A percentile compares a stretch with the other conserved stretches of the same genome.
These are phyloP conservation scores for Penstemon newberryi DNA, from an alignment of 257 asterid genomes.

Conservation along the genomic window DNA sequence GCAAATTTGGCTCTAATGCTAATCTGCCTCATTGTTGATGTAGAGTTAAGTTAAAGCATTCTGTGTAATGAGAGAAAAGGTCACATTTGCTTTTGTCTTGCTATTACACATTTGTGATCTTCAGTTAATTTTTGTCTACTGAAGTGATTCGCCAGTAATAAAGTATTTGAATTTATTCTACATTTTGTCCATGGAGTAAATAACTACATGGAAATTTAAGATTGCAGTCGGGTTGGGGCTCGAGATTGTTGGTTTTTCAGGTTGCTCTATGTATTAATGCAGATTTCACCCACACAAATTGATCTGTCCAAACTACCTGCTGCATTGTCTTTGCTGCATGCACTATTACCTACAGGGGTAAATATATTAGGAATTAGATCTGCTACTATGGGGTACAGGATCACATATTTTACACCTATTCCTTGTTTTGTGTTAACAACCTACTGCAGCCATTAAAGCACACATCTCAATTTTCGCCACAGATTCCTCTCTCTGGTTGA, in stretches of 20 bases:
- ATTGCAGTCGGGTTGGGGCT: not conserved
- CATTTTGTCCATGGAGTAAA: not conserved
- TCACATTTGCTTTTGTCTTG: not conserved
- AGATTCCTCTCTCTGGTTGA: conserved; percentile 10
- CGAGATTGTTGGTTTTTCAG: not conserved
- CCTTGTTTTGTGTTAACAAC: conserved; percentile 1
- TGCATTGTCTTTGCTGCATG: not conserved
- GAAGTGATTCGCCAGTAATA: not conserved
- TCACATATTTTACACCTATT: not conserved
- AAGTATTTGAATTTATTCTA: not conserved
- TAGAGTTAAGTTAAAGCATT: not conserved
- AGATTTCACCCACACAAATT: not conserved
- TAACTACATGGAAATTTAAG: not conserved
- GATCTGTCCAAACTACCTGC: conserved; percentile 1
- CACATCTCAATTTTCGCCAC: not conserved
- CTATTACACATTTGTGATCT: not conserved
- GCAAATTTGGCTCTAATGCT: not conserved
- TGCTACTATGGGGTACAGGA: not conserved
- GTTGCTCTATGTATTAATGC: conserved; percentile 10
- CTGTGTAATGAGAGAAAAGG: not conserved
- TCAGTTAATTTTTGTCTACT: not conserved
- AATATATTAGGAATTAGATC: not conserved
- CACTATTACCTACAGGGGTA: conserved; percentile 1
- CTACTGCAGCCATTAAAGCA: not conserved
- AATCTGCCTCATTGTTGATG: conserved; percentile 1